Base-by-base conservation (phyloP, 495 filamentous ascomycete genomes). In the Neurospora hispaniola region DNA sequence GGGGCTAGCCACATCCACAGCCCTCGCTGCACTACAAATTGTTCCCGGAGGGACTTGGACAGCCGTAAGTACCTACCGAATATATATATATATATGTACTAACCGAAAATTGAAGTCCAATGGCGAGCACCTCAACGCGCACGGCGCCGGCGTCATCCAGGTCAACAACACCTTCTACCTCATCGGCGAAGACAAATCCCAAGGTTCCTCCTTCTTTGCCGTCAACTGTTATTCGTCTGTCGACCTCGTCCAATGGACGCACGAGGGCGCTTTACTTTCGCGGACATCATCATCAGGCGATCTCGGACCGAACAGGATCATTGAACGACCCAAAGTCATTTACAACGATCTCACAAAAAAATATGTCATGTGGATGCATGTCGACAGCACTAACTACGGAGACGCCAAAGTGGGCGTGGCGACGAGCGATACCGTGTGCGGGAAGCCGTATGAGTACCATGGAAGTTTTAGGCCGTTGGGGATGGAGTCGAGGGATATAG, bases 391-490 rank as follows among this genome's bases (percentile, higher is more conserved):
- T 43, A 86, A 79, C 75, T 92, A 92, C 72, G 86, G 84, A 2
- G 89, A 91, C 42, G 90, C 90, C 0, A 89, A 87, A 72, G 87
- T 88, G 0, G 90, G 87, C 4, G 89, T 92, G 42, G 90, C 89
- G 0, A 89, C 86, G 0, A 84, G 85, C 1, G 81, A 84, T 74
- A 79, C 76, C 10, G 86, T 91, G 10, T 92, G 90, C 76, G 89
- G 89, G 8, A 80, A 77, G 23, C 5, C 4, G 1, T 92, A 91
- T 76, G 79, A 70, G 42, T 77, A 79, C 48, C 66, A 77, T 11
- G 71, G 74, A 3, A 12, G 81, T 76, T 80, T 85, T 72, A 82
- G 78, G 73, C 88, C 89, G 3, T 75, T 89, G 18, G 84, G 85
- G 3, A 82, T 82, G 74, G 81, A 90, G 78, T 86, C 83, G 16